phyloP scores from a whole-genome alignment of 1,284 basidiomycete genomes.

The Kwoniella shivajii region DNA sequence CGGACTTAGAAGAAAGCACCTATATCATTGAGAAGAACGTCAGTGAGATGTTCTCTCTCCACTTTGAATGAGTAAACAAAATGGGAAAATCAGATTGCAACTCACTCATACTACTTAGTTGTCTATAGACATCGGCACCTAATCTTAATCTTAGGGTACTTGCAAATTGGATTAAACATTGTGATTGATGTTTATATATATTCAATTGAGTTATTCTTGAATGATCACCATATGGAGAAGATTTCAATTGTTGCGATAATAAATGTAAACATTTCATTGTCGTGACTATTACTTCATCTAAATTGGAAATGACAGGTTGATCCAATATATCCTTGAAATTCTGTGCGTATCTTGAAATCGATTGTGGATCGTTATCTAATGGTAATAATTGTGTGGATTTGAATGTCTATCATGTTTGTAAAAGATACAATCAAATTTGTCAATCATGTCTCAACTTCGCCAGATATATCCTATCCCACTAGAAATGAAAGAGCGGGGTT shows the following conservation, averaged over 20 bases:
- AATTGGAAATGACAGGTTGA: slow-evolving; percentile 78
- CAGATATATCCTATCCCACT: background rate
- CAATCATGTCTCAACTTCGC: background rate
- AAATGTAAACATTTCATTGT: slow-evolving; percentile 92
- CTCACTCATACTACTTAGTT: slow-evolving; percentile 60
- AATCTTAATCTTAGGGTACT: slow-evolving; percentile 84
- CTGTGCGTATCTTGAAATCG: slow-evolving; percentile 83
- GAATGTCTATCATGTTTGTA: slow-evolving; percentile 68
- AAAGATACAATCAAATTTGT: background rate
- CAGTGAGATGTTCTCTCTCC: background rate
- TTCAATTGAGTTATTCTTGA: slow-evolving; percentile 42
- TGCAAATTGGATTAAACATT: slow-evolving; percentile 76
- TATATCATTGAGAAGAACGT: background rate
- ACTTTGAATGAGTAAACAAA: background rate
- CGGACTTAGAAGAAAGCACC: slow-evolving; percentile 14
- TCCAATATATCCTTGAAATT: slow-evolving; percentile 85
- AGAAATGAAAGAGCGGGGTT: background rate
- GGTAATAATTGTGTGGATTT: slow-evolving; percentile 89
- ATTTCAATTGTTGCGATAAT: slow-evolving; percentile 74
- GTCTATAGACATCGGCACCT: slow-evolving; percentile 87
- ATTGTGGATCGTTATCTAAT: slow-evolving; percentile 78
- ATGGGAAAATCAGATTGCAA: background rate
- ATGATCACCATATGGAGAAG: slow-evolving; percentile 65
- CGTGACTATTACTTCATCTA: slow-evolving; percentile 83
- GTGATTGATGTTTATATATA: slow-evolving; percentile 49